phyloP scores from a whole-genome alignment of 305 asterid species.

The Fraxinus floribunda region DNA sequence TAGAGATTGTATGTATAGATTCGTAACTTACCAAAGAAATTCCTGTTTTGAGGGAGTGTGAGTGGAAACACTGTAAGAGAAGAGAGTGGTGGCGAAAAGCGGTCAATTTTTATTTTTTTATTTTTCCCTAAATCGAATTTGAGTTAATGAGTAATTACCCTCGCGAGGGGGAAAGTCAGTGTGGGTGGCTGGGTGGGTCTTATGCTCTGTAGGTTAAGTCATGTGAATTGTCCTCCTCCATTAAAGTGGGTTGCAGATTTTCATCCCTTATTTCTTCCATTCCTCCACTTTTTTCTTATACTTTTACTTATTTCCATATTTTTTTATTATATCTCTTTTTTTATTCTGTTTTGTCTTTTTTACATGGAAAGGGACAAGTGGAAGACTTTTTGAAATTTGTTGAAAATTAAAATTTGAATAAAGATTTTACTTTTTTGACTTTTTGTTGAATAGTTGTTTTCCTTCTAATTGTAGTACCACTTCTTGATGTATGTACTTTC shows the following conservation, averaged over 20 bases:
- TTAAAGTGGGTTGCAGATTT: not conserved
- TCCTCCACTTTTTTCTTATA: not conserved
- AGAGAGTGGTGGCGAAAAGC: not conserved
- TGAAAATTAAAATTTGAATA: not conserved
- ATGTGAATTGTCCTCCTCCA: not conserved
- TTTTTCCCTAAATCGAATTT: not conserved
- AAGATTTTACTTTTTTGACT: not conserved
- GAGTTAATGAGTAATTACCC: not conserved
- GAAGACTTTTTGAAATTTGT: not conserved
- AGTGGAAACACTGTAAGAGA: not conserved
- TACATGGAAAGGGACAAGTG: not conserved
- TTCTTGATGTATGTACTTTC: not conserved
- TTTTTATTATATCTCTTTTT: not conserved
- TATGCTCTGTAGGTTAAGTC: not conserved
- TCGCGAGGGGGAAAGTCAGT: not conserved
- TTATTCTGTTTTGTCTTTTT: not conserved
- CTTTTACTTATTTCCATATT: not conserved
- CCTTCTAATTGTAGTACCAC: not conserved
- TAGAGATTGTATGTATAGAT: not conserved
- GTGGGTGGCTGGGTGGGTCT: not conserved
- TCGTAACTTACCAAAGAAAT: not conserved
- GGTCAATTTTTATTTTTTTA: not conserved
- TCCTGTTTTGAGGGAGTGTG: not conserved
- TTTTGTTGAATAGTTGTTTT: not conserved
- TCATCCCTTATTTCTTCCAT: not conserved